Evolutionary conservation across 2,329 filamentous ascomycete genomes (phyloP).

Genomic region (Fusarium decemcellulare): DNA sequence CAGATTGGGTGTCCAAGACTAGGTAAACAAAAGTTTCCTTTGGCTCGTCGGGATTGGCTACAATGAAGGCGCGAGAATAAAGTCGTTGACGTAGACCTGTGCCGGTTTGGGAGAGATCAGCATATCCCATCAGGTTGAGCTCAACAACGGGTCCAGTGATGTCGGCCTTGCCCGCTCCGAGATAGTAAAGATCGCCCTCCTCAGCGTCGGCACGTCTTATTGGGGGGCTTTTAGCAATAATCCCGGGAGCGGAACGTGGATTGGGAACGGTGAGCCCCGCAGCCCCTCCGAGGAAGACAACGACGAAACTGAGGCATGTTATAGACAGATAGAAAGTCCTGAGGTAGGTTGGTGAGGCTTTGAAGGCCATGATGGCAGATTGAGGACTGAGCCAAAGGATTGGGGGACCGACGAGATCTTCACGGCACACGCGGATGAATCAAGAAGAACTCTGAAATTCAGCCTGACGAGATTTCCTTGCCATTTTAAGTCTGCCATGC

Average conservation of each 20-base stretch:
- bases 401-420: background rate
- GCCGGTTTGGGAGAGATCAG: conserved; percentile 85
- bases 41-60: conserved; percentile 77
- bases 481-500: background rate
- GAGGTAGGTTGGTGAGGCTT: background rate
- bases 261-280: background rate
- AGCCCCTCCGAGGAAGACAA: background rate
- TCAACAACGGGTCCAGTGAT: conserved; percentile 86
- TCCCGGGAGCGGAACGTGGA: background rate
- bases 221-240: background rate
- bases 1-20: conserved; percentile 88
- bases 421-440: background rate
- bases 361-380: background rate
- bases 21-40: conserved; percentile 87
- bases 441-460: background rate
- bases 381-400: background rate
- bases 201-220: background rate
- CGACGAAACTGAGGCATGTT: background rate
- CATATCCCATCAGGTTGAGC: conserved; percentile 93
- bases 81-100: conserved; percentile 88
- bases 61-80: conserved; percentile 90
- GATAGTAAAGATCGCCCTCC: conserved; percentile 58
- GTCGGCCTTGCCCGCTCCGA: conserved; percentile 71
- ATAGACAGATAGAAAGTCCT: background rate
- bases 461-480: background rate